Conservation (phyloP, 225 moss, liverwort and hornwort genomes). For the Sphagnum contortum region DNA sequence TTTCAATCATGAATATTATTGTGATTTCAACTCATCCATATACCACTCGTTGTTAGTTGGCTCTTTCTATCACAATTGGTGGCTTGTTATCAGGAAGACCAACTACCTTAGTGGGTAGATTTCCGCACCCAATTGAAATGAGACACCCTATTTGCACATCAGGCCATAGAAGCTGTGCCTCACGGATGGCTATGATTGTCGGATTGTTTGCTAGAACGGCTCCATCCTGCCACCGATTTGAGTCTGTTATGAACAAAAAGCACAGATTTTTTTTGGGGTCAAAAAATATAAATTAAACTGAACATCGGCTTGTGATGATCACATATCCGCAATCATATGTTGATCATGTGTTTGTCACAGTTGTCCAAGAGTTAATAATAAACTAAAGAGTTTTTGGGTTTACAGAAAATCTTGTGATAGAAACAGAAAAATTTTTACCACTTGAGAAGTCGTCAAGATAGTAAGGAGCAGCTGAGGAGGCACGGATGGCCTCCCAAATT, state of each 20-base stretch:
- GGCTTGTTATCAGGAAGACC: neutral
- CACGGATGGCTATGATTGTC: conserved; percentile 90
- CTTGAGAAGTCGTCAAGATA: conserved; percentile 97
- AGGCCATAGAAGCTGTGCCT: conserved; percentile 98
- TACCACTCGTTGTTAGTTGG: no score
- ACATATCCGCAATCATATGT: no score
- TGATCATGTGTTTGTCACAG: no score
- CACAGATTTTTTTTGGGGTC: no score
- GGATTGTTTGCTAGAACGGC: conserved; percentile 99
- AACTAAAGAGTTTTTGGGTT: no score
- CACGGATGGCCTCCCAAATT: conserved; percentile 98
- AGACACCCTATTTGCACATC: conserved; percentile 86
- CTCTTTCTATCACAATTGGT: no score
- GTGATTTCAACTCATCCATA: no score
- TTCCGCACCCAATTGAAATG: conserved; percentile 91
- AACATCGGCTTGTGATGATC: no score
- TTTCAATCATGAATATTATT: neutral
- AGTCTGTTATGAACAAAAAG: conserved; percentile 30
- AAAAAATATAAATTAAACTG: no score
- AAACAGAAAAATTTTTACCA: conserved; percentile 29
- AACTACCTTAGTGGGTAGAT: conserved; percentile 74
- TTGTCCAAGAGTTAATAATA: no score
- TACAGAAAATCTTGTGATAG: no score
- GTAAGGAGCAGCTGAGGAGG: conserved; percentile 98
- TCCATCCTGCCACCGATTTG: conserved; percentile 99